Base-by-base conservation (phyloP, 2,329 filamentous ascomycete genomes). In the Hypoxylon sp. region DNA sequence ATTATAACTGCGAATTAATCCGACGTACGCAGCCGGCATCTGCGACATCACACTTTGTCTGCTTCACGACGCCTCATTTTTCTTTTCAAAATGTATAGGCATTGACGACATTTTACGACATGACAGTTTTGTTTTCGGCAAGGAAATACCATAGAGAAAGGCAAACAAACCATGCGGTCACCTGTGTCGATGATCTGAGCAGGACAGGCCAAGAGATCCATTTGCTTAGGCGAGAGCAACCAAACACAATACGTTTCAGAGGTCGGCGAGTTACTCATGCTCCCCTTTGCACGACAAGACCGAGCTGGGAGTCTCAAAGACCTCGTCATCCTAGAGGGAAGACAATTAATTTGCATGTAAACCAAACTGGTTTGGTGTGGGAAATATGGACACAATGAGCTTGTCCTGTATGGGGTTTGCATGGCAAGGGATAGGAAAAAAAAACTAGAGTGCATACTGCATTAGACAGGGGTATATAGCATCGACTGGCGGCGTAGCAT, bases 71-170 rank as follows among this genome's bases (percentile, higher is more conserved):
- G 21, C 29, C 37, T 23, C 11, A 27, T 53, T 65, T 50, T 50
- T 51, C 39, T 56, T 27, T 56, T 39, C 27, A 61, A 64, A 61
- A 65, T 67, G 64, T 65, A 63, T 56, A 61, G 41, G 56, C 61
- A 61, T 65, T 68, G 47, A 70, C 57, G 68, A 70, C 45, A 63
- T 66, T 45, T 67, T 32, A 70, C 52, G 68, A 67, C 43, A 63
- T 21, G 56, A 54, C 14, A 34, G 19, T 59, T 56, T 30, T 62
- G 58, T 61, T 63, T 65, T 59, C 52, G 39, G 60, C 47, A 48
- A 52, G 61, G 60, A 58, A 58, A 69, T 67, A 68, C 48, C 58
- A 67, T 64, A 61, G 58, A 65, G 51, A 43, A 41, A 37, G 52
- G 56, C 3, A 53, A 59, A 43, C 21, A 61, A n/a, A 55, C 46